These are phyloP conservation scores for Pichia sp. DNA, from an alignment of 1,139 yeast genomes.

Conservation along the genomic window DNA sequence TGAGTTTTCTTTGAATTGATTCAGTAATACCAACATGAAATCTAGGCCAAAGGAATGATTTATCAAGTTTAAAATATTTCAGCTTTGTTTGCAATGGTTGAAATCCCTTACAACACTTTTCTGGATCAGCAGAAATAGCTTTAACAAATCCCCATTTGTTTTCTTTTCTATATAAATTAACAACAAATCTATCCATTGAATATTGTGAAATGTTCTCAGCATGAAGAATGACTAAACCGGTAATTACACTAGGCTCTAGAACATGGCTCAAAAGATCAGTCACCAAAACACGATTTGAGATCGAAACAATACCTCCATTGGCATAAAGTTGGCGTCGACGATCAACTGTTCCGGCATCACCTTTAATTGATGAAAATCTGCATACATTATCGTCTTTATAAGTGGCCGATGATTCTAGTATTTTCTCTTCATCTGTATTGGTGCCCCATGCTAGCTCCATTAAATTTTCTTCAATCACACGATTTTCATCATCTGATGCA, in stretches of 20 bases:
- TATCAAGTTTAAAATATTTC: slow-evolving; percentile 55
- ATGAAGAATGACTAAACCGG: slow-evolving; percentile 77
- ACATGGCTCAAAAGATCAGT: slow-evolving; percentile 78
- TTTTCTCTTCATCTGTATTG: slow-evolving; percentile 24
- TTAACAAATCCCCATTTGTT: slow-evolving; percentile 88
- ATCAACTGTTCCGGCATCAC: slow-evolving; percentile 52
- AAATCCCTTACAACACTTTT: slow-evolving; percentile 61
- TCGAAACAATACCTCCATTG: slow-evolving; percentile 71
- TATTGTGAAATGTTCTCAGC: slow-evolving; percentile 70
- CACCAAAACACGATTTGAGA: slow-evolving; percentile 73
- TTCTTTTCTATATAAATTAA: slow-evolving; percentile 61
- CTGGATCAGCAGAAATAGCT: slow-evolving; percentile 85
- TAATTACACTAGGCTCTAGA: slow-evolving; percentile 57
- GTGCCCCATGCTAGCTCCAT: slow-evolving; percentile 50
- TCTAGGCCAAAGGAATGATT: slow-evolving; percentile 84
- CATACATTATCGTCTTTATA: too few relatives aligned
- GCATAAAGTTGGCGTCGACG: slow-evolving; percentile 59
- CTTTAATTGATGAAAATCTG: slow-evolving; percentile 41
- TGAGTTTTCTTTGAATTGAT: slow-evolving; percentile 37
- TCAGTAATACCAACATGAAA: slow-evolving; percentile 81
- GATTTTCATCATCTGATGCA: slow-evolving; percentile 59
- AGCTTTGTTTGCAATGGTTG: slow-evolving; percentile 69
- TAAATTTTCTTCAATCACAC: slow-evolving; percentile 52
- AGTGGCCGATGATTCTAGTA: slow-evolving; percentile 14
- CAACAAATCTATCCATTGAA: slow-evolving; percentile 78